A percentile compares a stretch with the other conserved stretches of the same genome.
Conservation (phyloP, 2,329 filamentous ascomycete species). For the Karstenula rhodostoma region DNA sequence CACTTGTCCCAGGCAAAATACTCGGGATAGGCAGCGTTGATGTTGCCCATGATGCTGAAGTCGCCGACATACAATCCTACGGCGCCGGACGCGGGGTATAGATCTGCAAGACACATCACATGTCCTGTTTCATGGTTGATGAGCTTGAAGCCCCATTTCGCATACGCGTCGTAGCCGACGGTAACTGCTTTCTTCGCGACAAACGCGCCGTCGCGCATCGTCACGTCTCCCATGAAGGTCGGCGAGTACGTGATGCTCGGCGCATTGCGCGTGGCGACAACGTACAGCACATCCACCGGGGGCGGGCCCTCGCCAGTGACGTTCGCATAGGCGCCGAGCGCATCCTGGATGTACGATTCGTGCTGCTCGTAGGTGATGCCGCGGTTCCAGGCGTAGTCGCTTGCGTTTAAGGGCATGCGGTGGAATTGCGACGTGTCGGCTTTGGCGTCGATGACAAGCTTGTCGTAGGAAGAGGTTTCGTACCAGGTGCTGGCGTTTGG, state of each 20-base stretch:
- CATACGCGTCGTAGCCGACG: constrained; percentile 7
- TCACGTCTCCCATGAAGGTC: constrained; percentile 9
- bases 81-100: constrained; percentile 8
- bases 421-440: constrained; percentile 8
- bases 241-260: constrained; percentile 1
- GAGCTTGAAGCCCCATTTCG: constrained; percentile 7
- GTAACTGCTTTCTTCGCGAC: constrained; percentile 8
- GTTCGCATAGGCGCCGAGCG: background rate
- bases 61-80: constrained; percentile 8
- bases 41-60: constrained; percentile 8
- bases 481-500: constrained; percentile 7
- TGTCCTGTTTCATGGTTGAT: constrained; percentile 11
- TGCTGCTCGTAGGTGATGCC: constrained; percentile 10
- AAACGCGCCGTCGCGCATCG: constrained; percentile 1
- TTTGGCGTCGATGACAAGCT: background rate
- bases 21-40: constrained; percentile 4
- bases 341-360: constrained; percentile 6
- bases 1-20: constrained; percentile 13
- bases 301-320: background rate
- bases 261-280: constrained; percentile 3
- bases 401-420: constrained; percentile 5
- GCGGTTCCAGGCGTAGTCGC: constrained; percentile 9
- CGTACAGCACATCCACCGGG: background rate
- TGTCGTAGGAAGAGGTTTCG: constrained; percentile 3
- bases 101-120: constrained; percentile 9